Conservation (phyloP, 1,139 yeast genomes). For the Yarrowia galli region DNA sequence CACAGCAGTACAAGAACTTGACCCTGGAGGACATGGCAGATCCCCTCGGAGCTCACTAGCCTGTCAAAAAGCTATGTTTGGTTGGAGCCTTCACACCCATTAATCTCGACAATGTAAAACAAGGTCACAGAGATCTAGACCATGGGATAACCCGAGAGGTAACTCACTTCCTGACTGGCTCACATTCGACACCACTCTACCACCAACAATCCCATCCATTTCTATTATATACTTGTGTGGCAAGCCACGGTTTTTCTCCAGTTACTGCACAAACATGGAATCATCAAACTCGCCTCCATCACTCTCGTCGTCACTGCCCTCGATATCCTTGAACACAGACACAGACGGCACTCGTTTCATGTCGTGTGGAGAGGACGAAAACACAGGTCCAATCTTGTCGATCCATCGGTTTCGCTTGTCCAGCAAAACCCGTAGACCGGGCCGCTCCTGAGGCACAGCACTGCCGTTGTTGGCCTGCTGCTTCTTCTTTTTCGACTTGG, state of each 20-base stretch:
- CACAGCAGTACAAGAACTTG: no score
- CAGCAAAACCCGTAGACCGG: slow-evolving; percentile 76
- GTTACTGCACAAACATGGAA: slow-evolving; percentile 30
- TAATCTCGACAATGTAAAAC: no score
- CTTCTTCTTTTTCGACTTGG: slow-evolving; percentile 78
- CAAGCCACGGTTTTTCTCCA: background rate
- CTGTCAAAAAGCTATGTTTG: no score
- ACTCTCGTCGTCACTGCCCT: slow-evolving; percentile 60
- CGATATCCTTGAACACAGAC: slow-evolving; percentile 58
- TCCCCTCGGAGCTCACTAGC: no score
- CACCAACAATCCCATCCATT: slow-evolving; percentile 1
- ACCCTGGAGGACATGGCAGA: no score
- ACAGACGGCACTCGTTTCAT: slow-evolving; percentile 78
- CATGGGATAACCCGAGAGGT: no score
- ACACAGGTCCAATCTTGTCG: slow-evolving; percentile 83
- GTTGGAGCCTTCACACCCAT: no score
- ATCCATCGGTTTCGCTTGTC: slow-evolving; percentile 93
- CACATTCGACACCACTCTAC: no score
- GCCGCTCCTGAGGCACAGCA: slow-evolving; percentile 60
- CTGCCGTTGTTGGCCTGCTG: slow-evolving; percentile 44
- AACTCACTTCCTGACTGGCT: no score
- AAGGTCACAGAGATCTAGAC: no score
- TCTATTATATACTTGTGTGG: background rate
- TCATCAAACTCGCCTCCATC: slow-evolving; percentile 56
- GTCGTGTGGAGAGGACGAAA: slow-evolving; percentile 64